These are phyloP conservation scores for Phialemoniopsis sp. DNA, from an alignment of 2,329 filamentous ascomycete species.

Conservation along the genomic window DNA sequence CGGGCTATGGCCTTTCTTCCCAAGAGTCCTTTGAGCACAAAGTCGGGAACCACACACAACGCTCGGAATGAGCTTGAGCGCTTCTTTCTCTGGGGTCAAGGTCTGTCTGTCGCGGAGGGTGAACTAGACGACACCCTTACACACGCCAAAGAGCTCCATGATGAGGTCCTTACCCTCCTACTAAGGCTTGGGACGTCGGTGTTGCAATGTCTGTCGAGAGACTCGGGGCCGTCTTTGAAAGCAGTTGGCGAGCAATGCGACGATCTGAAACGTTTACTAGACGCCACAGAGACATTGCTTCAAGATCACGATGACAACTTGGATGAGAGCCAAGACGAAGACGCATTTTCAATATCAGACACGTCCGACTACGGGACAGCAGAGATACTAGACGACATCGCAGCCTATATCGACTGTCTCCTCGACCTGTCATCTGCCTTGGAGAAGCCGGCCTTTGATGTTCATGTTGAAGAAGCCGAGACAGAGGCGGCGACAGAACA, in stretches of 20 bases:
- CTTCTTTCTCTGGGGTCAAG: conserved; percentile 1
- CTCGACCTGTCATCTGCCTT: conserved; percentile 3
- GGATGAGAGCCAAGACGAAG: too few relatives aligned
- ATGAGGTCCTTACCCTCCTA: neutral
- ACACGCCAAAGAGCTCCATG: neutral
- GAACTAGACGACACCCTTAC: neutral
- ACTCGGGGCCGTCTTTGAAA: neutral
- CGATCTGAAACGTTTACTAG: too few relatives aligned
- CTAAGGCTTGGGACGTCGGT: neutral
- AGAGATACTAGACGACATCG: conserved; percentile 1
- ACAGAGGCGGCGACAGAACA: neutral
- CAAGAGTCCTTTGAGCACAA: neutral
- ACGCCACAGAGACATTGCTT: too few relatives aligned
- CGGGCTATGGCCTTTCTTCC: neutral
- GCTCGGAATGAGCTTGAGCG: conserved; percentile 1
- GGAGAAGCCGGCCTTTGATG: conserved; percentile 5
- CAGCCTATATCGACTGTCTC: conserved; percentile 4
- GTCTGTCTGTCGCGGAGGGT: neutral
- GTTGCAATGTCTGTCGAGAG: neutral
- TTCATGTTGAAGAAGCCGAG: neutral
- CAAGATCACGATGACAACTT: neutral
- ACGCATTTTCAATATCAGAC: neutral
- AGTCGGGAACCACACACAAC: too few relatives aligned
- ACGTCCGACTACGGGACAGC: neutral
- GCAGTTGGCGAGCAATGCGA: neutral